Base-by-base conservation (phyloP, 2,329 filamentous ascomycete genomes). In the Penicillium sp. region DNA sequence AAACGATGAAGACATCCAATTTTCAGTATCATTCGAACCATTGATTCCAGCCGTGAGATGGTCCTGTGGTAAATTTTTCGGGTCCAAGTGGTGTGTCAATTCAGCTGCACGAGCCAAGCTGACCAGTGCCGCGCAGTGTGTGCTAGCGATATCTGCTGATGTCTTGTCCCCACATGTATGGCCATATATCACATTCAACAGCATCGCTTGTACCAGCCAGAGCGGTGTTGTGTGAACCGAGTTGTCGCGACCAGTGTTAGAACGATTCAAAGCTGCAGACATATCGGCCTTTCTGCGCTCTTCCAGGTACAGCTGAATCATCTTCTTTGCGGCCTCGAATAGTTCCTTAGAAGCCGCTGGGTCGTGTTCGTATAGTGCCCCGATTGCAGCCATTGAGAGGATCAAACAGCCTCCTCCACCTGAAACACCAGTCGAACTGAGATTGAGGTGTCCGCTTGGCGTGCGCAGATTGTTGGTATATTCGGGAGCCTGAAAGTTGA, bases 181-280 rank as follows among this genome's bases (percentile, higher is more conserved):
- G 14, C 93, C 93, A 71, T 96, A 98, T 16, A 97, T 90, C 37
- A 98, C 90, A 70, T 96, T 98, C 50, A 99, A 82, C 9, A 98
- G 80, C 93, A 98, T 98, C 0, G 93, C 91, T 75, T 98, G 95
- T 16, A 98, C 92, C 26, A 99, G 82, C 93, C 93, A 98, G 41
- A 97, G 82, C 0, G 93, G 93, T 2, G 93, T 86, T 53, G 85
- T 93, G 63, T 91, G 86, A 39, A 86, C 83, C 16, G 86, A 82
- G 49, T 82, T 82, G 57, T 91, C 88, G 53, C 80, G 76, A 19
- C 75, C 71, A 45, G 81, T 77, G 57, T 75, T 79, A 13, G 81
- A 77, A 7, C 83, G 82, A 52, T 80, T 84, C 24, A 85, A 75
- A 5, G 82, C 82, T 44, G 83, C 82, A 22, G 83, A 82, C 72